Conservation (phyloP, 2,329 filamentous ascomycete species). For the Cryoendolithus antarcticus region DNA sequence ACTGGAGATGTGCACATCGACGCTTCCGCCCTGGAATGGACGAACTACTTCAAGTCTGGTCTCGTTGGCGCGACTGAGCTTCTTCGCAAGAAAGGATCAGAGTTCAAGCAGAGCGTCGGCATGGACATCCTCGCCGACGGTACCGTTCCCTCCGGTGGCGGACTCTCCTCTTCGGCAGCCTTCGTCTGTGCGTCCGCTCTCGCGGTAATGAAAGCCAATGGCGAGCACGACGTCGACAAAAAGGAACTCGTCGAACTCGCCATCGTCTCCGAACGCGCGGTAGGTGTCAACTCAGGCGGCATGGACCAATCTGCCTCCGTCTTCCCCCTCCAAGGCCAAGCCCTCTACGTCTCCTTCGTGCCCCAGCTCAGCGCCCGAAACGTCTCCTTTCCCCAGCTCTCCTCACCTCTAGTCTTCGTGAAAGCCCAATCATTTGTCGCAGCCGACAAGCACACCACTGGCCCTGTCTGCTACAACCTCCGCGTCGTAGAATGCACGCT, state of each 20-base stretch:
- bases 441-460: slow-evolving; percentile 89
- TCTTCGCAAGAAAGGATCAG: slow-evolving; percentile 52
- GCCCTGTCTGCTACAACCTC: slow-evolving; percentile 89
- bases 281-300: slow-evolving; percentile 92
- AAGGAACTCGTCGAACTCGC: slow-evolving; percentile 84
- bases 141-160: slow-evolving; percentile 81
- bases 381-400: slow-evolving; percentile 68
- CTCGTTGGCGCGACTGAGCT: slow-evolving; percentile 69
- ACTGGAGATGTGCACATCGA: slow-evolving; percentile 55
- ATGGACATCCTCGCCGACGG: slow-evolving; percentile 88
- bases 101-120: slow-evolving; percentile 53
- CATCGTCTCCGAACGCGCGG: slow-evolving; percentile 84
- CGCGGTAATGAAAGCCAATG: slow-evolving; percentile 77
- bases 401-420: slow-evolving; percentile 77
- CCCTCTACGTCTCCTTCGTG: slow-evolving; percentile 81
- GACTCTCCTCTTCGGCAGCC: slow-evolving; percentile 84
- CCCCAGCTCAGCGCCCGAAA: slow-evolving; percentile 65
- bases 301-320: slow-evolving; percentile 98
- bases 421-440: slow-evolving; percentile 91
- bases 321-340: slow-evolving; percentile 73
- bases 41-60: slow-evolving; percentile 96
- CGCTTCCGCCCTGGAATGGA: slow-evolving; percentile 78
- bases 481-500: slow-evolving; percentile 91
- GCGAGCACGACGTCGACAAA: slow-evolving; percentile 68
- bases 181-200: slow-evolving; percentile 85